Base-by-base conservation (phyloP, 371 early-diverging fungal genomes). In the Lichtheimia corymbifera region DNA sequence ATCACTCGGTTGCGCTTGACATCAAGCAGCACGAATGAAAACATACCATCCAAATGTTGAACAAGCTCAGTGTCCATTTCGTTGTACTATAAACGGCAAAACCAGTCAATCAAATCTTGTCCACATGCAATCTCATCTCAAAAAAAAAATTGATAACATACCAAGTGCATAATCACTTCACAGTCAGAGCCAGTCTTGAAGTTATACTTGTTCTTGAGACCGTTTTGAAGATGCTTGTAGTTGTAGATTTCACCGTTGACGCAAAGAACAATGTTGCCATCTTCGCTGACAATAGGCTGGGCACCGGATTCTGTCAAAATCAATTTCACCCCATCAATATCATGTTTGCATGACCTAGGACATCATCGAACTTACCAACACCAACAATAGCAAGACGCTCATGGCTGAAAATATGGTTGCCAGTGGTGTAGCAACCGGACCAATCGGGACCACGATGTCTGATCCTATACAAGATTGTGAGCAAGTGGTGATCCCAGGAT, bases 171-270 rank as follows among this genome's bases (percentile, higher is more conserved):
- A 59, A 97, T 95, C 58, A 96, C 88, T 78, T 97, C 97, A 83
- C 98, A 97, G 73, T 97, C 98, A 60, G 96, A 96, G 65, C 92
- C 89, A 57, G 97, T 96, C 83, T 92, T 87, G 86, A 96, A 97
- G 50, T 74, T 78, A 62, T 76, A 80, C 49, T 68, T 64, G 64
- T 70, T 66, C 82, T 92, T 84, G 40, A 97, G 87, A 25, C 84
- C 76, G 67, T 89, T 87, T 79, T 96, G 84, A 35, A 97, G 87
- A 22, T 85, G 79, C 70, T 90, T 88, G 81, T 97, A 95, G 91
- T 97, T 97, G 84, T 97, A 97, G 76, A 97, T 97, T 78, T 97
- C 98, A 59, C 97, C 97, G 81, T 97, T 97, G 70, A 96, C 97
- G 42, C 89, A 79, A 53, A 97, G 85, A 58, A 96, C 82, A 42